phyloP scores from a whole-genome alignment of 805 yeast genomes.

The Cyberlindnera americana region DNA sequence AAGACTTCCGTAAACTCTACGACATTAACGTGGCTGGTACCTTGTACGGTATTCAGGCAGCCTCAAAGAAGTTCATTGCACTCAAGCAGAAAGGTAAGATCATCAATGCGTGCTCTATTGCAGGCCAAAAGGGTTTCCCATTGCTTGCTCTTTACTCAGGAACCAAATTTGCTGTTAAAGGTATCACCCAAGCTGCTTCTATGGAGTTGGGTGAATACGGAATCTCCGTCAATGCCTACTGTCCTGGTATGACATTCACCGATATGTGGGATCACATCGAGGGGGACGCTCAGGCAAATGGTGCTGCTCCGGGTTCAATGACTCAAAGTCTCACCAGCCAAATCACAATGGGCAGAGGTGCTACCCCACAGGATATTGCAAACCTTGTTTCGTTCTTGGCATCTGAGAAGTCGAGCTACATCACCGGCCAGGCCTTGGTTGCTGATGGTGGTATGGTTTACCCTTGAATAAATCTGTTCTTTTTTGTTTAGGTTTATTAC shows the following conservation, averaged over 20 bases:
- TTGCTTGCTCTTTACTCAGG: constrained; percentile 33
- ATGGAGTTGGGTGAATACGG: constrained; percentile 34
- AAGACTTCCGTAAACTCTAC: constrained; percentile 24
- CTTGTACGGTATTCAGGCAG: constrained; percentile 35
- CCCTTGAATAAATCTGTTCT: constrained; percentile 1
- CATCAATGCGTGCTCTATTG: constrained; percentile 36
- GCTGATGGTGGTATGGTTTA: constrained; percentile 15
- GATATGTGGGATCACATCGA: constrained; percentile 34
- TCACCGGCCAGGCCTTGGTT: constrained; percentile 4
- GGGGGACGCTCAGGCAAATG: constrained; percentile 23
- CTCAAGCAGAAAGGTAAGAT: constrained; percentile 34
- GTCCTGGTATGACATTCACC: constrained; percentile 39
- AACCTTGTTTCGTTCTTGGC: constrained; percentile 34
- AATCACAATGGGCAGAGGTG: constrained; percentile 35
- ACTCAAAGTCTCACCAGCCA: constrained; percentile 25
- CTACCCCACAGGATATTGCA: constrained; percentile 35
- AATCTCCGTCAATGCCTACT: constrained; percentile 37
- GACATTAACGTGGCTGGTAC: constrained; percentile 32
- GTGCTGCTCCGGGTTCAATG: constrained; percentile 25
- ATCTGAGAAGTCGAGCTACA: constrained; percentile 32
- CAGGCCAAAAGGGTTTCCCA: constrained; percentile 31
- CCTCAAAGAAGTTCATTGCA: constrained; percentile 29
- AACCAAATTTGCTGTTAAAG: constrained; percentile 36
- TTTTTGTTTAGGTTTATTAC: no score
- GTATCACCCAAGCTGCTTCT: constrained; percentile 36